These are phyloP conservation scores for Hymenoscyphus albidus DNA, from an alignment of 2,329 filamentous ascomycete species.

Conservation along the genomic window DNA sequence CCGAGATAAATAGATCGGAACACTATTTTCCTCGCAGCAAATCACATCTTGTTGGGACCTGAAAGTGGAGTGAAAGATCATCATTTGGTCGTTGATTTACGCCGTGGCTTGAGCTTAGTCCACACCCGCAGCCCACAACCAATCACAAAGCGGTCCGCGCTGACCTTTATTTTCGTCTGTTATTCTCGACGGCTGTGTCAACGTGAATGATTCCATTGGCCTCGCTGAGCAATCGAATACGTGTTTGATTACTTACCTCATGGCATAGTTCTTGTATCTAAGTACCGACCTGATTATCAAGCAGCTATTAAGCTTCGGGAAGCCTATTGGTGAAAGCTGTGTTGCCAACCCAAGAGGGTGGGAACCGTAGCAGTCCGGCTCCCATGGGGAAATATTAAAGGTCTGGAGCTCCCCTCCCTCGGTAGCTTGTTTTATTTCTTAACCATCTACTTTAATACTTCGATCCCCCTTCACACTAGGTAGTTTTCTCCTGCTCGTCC, in stretches of 20 bases:
- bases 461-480: background rate
- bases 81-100: background rate
- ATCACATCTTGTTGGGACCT: background rate
- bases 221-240: background rate
- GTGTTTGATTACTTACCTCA: background rate
- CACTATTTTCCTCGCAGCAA: background rate
- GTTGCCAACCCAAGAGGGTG: background rate
- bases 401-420: background rate
- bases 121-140: background rate
- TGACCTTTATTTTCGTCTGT: background rate
- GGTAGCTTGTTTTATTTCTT: background rate
- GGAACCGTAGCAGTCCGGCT: background rate
- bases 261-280: background rate
- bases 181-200: background rate
- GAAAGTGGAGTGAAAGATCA: background rate
- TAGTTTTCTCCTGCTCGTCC: background rate
- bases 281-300: background rate
- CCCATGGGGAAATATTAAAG: background rate
- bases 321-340: background rate
- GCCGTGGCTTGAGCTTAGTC: background rate
- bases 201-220: background rate
- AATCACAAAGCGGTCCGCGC: background rate
- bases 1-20: background rate
- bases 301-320: background rate
- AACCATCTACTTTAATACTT: background rate